Percentiles rank a stretch among this genome's conserved stretches.
Conservation (phyloP, 2,329 filamentous ascomycete species). For the Alternaria sp. region DNA sequence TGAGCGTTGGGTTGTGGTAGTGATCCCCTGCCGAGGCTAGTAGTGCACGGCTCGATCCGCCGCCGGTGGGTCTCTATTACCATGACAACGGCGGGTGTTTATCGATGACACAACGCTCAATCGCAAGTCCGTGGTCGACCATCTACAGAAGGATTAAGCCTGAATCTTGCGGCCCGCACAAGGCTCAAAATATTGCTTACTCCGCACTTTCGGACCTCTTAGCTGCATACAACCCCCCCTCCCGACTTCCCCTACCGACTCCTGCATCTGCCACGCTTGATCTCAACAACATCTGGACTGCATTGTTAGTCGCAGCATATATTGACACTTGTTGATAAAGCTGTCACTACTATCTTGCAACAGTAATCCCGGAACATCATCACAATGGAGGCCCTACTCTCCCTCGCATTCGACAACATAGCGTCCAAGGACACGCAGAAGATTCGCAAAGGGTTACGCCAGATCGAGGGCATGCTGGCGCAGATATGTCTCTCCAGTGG, state of each 20-base stretch:
- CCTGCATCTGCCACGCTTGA: slow-evolving; percentile 23
- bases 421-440: slow-evolving; percentile 90
- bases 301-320: slow-evolving; percentile 13
- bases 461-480: slow-evolving; percentile 91
- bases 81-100: slow-evolving; percentile 31
- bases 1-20: slow-evolving; percentile 12
- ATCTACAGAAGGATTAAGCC: slow-evolving; percentile 19
- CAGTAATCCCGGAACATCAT: slow-evolving; percentile 13
- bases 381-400: slow-evolving; percentile 87
- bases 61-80: slow-evolving; percentile 19
- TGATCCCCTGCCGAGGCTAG: slow-evolving; percentile 15
- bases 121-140: slow-evolving; percentile 14
- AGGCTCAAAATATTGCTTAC: slow-evolving; percentile 32
- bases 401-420: slow-evolving; percentile 94
- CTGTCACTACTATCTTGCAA: slow-evolving; percentile 15
- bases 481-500: slow-evolving; percentile 83
- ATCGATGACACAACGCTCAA: slow-evolving; percentile 23
- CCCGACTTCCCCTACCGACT: slow-evolving; percentile 24
- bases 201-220: slow-evolving; percentile 38
- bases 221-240: slow-evolving; percentile 39
- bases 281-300: slow-evolving; percentile 20
- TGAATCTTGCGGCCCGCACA: slow-evolving; percentile 37
- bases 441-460: slow-evolving; percentile 90
- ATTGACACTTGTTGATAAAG: slow-evolving; percentile 6
- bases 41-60: slow-evolving; percentile 24